Evolutionary conservation across 371 early-diverging fungal species (phyloP).

Genomic region (Syncephalastrum sp.): DNA sequence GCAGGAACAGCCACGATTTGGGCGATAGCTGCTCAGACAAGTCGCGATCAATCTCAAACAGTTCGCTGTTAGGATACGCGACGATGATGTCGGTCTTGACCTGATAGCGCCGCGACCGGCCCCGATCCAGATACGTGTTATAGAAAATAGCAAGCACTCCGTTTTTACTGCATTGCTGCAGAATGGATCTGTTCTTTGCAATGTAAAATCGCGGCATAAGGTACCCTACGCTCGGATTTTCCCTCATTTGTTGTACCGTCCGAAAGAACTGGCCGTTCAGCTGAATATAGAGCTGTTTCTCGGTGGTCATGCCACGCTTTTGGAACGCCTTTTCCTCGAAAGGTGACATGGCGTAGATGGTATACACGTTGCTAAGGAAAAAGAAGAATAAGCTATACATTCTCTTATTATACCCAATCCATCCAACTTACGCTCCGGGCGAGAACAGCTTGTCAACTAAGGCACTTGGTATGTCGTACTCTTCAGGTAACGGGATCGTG

Average conservation of each 20-base stretch:
- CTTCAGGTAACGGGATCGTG: conserved; percentile 18
- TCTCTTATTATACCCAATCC: neutral
- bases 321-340: conserved; percentile 34
- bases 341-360: conserved; percentile 40
- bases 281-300: conserved; percentile 34
- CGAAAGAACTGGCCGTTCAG: conserved; percentile 47
- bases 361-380: conserved; percentile 34
- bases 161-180: conserved; percentile 35
- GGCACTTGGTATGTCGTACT: conserved; percentile 15
- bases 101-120: conserved; percentile 19
- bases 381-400: neutral
- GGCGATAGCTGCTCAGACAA: conserved; percentile 41
- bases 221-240: conserved; percentile 16
- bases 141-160: conserved; percentile 43
- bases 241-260: conserved; percentile 37
- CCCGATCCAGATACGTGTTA: conserved; percentile 28
- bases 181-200: conserved; percentile 43
- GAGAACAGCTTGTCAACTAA: conserved; percentile 17
- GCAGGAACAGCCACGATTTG: conserved; percentile 38
- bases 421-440: too few relatives aligned
- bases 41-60: conserved; percentile 39
- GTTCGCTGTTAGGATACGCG: conserved; percentile 37
- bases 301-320: conserved; percentile 27
- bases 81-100: conserved; percentile 44
- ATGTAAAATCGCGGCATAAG: conserved; percentile 43